Percentiles rank a stretch among this genome's conserved stretches.
phyloP scores from a whole-genome alignment of 352 stramenopile genomes.

The Phytopythium ostracodes region DNA sequence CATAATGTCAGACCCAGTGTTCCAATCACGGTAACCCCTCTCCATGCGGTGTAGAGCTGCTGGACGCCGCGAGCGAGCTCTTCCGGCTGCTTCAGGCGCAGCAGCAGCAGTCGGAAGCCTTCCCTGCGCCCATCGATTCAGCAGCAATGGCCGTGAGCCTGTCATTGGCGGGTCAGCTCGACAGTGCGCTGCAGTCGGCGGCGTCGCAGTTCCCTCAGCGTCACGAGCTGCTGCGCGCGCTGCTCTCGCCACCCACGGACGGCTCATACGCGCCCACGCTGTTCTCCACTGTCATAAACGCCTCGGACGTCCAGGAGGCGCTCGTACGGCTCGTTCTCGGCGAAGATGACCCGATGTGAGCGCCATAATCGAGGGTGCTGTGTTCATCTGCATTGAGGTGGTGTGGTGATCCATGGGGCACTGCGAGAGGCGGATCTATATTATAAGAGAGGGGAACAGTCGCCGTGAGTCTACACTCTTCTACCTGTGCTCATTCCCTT shows the following conservation, averaged over 20 bases:
- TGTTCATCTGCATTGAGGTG: too few relatives aligned
- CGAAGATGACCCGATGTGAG: not conserved
- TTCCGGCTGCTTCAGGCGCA: not conserved
- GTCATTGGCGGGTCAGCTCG: not conserved
- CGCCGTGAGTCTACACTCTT: not conserved
- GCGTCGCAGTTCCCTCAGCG: not conserved
- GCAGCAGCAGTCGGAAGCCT: not conserved
- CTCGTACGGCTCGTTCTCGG: not conserved
- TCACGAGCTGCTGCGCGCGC: not conserved
- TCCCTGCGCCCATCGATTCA: not conserved
- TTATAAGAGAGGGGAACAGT: not conserved
- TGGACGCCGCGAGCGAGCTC: slow-evolving; percentile 4
- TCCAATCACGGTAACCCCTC: too few relatives aligned
- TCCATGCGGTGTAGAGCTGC: not conserved
- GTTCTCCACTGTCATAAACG: not conserved
- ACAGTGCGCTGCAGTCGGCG: not conserved
- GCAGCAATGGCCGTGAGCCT: not conserved
- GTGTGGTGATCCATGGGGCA: not conserved
- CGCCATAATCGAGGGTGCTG: too few relatives aligned
- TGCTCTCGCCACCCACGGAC: not conserved
- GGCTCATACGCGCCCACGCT: not conserved
- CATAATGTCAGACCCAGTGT: not conserved
- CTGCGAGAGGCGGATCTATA: not conserved
- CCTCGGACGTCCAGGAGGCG: not conserved
- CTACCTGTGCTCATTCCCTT: not conserved